phyloP scores from a whole-genome alignment of 192 early-diverging fungal genomes.

The Phycomyces nitens region DNA sequence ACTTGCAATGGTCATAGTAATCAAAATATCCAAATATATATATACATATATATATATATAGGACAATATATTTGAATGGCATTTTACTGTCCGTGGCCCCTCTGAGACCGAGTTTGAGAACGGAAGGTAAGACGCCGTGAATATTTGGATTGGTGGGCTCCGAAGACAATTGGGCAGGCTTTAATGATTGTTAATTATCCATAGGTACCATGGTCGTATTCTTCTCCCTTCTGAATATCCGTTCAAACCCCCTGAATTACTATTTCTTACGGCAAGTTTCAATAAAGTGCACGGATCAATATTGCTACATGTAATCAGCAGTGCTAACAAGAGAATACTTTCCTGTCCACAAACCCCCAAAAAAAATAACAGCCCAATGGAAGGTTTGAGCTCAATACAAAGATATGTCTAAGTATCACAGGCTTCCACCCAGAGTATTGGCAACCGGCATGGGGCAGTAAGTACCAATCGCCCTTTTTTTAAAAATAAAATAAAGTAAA shows the following conservation, averaged over 20 bases:
- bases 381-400: slow-evolving; percentile 88
- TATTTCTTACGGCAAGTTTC: slow-evolving; percentile 64
- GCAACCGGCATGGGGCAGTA: slow-evolving; percentile 95
- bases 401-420: slow-evolving; percentile 93
- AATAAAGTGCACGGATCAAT: background rate
- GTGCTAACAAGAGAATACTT: background rate
- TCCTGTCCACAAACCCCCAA: background rate
- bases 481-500: too few species aligned
- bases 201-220: slow-evolving; percentile 85
- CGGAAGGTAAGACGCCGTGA: slow-evolving; percentile 48
- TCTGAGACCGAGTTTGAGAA: slow-evolving; percentile 81
- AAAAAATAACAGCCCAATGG: slow-evolving; percentile 64
- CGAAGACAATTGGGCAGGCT: too few species aligned
- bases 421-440: slow-evolving; percentile 93
- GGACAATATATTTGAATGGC: slow-evolving; percentile 95
- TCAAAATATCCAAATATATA: too few species aligned
- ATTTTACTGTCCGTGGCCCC: slow-evolving; percentile 92
- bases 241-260: slow-evolving; percentile 81
- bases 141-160: background rate
- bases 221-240: slow-evolving; percentile 94
- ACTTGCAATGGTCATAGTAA: too few species aligned
- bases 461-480: too few species aligned
- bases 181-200: too few species aligned
- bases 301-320: too few species aligned
- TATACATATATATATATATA: too few species aligned